phyloP scores from a whole-genome alignment of 176 grass and related monocot genomes.

The Rhynchospora tenuis region DNA sequence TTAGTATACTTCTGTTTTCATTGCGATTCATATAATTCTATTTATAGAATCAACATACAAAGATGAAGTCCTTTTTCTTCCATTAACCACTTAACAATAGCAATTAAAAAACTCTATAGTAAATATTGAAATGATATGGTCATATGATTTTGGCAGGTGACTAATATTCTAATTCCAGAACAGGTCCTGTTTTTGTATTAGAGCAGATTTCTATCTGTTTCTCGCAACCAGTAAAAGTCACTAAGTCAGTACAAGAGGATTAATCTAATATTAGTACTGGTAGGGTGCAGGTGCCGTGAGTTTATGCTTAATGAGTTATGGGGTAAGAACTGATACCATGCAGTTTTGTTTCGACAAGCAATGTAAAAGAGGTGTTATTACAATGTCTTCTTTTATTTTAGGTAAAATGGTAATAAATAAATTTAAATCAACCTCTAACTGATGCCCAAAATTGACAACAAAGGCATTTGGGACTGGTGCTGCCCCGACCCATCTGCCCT shows the following conservation, averaged over 20 bases:
- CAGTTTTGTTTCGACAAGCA: not conserved
- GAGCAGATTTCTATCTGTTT: no score
- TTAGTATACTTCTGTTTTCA: not conserved
- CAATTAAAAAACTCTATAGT: not conserved
- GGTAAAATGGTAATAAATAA: no score
- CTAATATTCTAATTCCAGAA: not conserved
- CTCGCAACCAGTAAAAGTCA: no score
- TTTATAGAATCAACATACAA: not conserved
- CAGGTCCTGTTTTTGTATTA: not conserved
- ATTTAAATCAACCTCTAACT: slow-evolving; percentile 36
- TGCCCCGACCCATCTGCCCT: slow-evolving; percentile 41
- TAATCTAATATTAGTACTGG: not conserved
- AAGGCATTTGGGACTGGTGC: slow-evolving; percentile 34
- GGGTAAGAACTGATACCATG: not conserved
- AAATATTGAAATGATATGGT: not conserved
- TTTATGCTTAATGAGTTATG: not conserved
- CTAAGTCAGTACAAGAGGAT: no score
- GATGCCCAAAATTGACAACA: slow-evolving; percentile 62
- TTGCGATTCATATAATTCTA: not conserved
- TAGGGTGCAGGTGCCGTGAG: not conserved
- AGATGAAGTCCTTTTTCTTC: not conserved
- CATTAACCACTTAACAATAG: not conserved
- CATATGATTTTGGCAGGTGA: not conserved
- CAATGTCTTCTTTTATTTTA: not conserved
- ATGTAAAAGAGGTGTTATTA: not conserved